A percentile compares a stretch with the other conserved stretches of the same genome.
Evolutionary conservation across 2,329 filamentous ascomycete genomes (phyloP).

Genomic region (Penicillium vulpinum): DNA sequence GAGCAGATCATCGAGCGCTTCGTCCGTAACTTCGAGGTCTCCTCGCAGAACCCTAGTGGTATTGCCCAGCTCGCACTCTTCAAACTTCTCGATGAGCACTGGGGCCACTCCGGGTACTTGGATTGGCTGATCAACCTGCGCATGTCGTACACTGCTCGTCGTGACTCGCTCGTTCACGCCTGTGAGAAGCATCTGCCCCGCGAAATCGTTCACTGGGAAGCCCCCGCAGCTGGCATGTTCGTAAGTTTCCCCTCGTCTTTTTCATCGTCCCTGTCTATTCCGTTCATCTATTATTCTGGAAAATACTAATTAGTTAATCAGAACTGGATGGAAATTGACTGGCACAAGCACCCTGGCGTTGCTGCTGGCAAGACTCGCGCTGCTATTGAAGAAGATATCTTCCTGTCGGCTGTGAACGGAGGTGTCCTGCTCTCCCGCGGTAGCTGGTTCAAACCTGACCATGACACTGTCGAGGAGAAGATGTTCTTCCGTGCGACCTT

Average conservation of each 20-base stretch:
- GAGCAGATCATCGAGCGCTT: constrained; percentile 83
- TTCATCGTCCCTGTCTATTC: neutral
- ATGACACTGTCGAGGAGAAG: constrained; percentile 56
- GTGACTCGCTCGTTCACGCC: constrained; percentile 74
- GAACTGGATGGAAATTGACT: constrained; percentile 52
- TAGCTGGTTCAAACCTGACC: constrained; percentile 86
- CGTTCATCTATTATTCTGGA: neutral
- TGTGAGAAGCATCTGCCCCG: constrained; percentile 75
- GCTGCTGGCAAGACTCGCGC: constrained; percentile 40
- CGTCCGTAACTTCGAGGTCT: constrained; percentile 76
- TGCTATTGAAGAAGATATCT: constrained; percentile 80
- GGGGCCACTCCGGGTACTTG: constrained; percentile 89
- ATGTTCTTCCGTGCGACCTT: constrained; percentile 91
- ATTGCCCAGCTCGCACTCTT: constrained; percentile 81
- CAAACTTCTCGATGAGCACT: constrained; percentile 88
- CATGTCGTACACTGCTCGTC: constrained; percentile 74
- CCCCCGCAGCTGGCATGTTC: constrained; percentile 92
- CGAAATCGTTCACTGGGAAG: constrained; percentile 74
- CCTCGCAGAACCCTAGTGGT: constrained; percentile 81
- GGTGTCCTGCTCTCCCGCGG: constrained; percentile 81
- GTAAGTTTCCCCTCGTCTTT: constrained; percentile 53
- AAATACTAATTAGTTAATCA: constrained; percentile 18
- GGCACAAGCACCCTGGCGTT: constrained; percentile 47
- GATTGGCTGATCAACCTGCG: constrained; percentile 84
- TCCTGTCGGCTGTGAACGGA: constrained; percentile 70